Percentiles rank a stretch among this genome's conserved stretches.
phyloP scores from a whole-genome alignment of 768 basidiomycete genomes.

The Coprinopsis marcescibilis region DNA sequence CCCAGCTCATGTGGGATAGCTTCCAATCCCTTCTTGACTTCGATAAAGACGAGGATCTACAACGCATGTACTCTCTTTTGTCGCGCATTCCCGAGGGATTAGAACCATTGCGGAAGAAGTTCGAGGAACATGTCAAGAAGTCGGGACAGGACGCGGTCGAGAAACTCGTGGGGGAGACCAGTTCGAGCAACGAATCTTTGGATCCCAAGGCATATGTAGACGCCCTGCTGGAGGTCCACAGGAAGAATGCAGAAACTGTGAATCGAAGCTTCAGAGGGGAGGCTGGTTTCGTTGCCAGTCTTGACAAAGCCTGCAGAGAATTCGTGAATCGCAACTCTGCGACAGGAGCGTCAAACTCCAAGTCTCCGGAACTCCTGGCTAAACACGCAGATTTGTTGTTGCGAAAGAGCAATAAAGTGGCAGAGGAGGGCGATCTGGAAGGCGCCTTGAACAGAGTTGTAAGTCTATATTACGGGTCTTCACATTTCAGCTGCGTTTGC shows the following conservation, averaged over 20 bases:
- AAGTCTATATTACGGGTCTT: conserved; percentile 30
- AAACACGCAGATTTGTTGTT: conserved; percentile 91
- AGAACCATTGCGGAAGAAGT: conserved; percentile 88
- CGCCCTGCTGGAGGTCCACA: conserved; percentile 86
- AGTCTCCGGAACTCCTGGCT: conserved; percentile 91
- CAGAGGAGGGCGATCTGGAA: conserved; percentile 91
- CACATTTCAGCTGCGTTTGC: conserved; percentile 9
- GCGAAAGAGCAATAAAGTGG: conserved; percentile 95
- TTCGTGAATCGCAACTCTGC: conserved; percentile 95
- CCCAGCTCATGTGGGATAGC: conserved; percentile 89
- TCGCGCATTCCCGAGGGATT: conserved; percentile 89
- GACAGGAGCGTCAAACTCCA: conserved; percentile 83
- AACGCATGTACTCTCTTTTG: conserved; percentile 92
- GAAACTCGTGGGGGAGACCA: conserved; percentile 71
- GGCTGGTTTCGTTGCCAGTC: conserved; percentile 89
- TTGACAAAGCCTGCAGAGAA: conserved; percentile 96
- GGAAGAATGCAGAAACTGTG: conserved; percentile 92
- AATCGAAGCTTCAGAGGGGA: conserved; percentile 90
- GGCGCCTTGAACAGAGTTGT: conserved; percentile 90
- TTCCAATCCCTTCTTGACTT: conserved; percentile 91
- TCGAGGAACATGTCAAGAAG: conserved; percentile 94
- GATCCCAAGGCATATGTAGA: conserved; percentile 98
- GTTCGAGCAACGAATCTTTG: conserved; percentile 54
- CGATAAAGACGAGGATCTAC: conserved; percentile 94
- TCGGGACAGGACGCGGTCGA: conserved; percentile 81